Conservation (phyloP, 1,284 basidiomycete species). For the Inonotus hispidus region DNA sequence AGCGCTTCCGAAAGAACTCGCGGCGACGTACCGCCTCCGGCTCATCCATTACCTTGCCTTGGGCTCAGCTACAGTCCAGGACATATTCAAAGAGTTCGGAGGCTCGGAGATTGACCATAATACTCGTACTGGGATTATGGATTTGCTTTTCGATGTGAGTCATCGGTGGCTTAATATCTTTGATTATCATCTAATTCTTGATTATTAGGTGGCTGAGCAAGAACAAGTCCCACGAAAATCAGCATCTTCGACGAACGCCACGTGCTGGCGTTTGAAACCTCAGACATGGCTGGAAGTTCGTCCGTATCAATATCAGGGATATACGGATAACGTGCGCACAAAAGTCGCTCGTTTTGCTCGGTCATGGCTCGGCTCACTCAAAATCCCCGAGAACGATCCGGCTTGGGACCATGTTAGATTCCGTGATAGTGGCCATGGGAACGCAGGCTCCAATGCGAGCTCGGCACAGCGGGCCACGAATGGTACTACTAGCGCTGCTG, state of each 20-base stretch:
- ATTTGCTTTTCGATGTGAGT: slow-evolving; percentile 46
- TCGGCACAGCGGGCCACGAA: slow-evolving; percentile 19
- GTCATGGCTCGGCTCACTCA: slow-evolving; percentile 39
- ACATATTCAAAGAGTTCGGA: slow-evolving; percentile 22
- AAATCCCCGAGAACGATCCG: slow-evolving; percentile 51
- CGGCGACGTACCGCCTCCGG: slow-evolving; percentile 1
- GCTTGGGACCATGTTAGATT: slow-evolving; percentile 44
- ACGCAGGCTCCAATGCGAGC: slow-evolving; percentile 6
- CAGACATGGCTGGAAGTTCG: slow-evolving; percentile 59
- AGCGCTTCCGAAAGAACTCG: slow-evolving; percentile 8
- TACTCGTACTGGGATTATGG: slow-evolving; percentile 20
- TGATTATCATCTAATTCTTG: slow-evolving; percentile 1
- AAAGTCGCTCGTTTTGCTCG: slow-evolving; percentile 46
- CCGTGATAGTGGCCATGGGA: slow-evolving; percentile 22
- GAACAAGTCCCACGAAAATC: slow-evolving; percentile 27
- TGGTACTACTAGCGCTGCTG: slow-evolving; percentile 27
- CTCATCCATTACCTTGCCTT: slow-evolving; percentile 20
- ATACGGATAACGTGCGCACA: slow-evolving; percentile 41
- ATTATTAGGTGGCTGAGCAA: slow-evolving; percentile 46
- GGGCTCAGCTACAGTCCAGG: slow-evolving; percentile 12
- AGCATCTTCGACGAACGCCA: slow-evolving; percentile 26
- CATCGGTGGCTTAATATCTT: not conserved
- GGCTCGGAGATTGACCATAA: slow-evolving; percentile 19
- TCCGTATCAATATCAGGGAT: slow-evolving; percentile 52
- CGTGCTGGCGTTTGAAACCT: slow-evolving; percentile 46